A percentile compares a stretch with the other conserved stretches of the same genome.
These are phyloP conservation scores for Nannochloropsis limnetica DNA, from an alignment of 352 stramenopile species.

Conservation along the genomic window DNA sequence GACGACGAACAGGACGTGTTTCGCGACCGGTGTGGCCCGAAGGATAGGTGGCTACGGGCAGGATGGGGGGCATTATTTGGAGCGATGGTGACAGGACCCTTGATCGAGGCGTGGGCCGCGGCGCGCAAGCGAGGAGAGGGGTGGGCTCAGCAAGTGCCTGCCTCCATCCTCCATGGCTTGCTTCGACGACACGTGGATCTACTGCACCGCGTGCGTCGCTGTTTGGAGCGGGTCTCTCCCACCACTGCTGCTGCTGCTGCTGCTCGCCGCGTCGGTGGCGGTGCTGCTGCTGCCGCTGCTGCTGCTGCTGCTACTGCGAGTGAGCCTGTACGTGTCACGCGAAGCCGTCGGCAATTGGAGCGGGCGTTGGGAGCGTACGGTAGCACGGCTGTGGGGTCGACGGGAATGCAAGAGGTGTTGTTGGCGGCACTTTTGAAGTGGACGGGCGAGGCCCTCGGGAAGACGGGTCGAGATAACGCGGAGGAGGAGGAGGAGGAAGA, in stretches of 20 bases:
- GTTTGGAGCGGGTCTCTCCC: background rate
- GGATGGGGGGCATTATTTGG: background rate
- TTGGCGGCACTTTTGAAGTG: conserved; percentile 1
- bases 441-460: background rate
- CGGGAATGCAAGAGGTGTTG: background rate
- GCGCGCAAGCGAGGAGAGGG: conserved; percentile 3
- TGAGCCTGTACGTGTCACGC: conserved; percentile 11
- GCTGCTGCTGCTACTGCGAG: background rate
- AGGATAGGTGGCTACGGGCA: background rate
- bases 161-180: background rate
- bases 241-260: background rate
- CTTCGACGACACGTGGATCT: conserved; percentile 1
- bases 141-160: background rate
- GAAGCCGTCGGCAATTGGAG: background rate
- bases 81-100: background rate
- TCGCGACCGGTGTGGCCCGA: background rate
- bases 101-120: background rate
- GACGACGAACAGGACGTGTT: conserved; percentile 22
- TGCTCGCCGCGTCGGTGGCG: background rate
- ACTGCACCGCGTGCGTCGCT: background rate
- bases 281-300: background rate
- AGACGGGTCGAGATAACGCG: background rate
- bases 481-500: background rate
- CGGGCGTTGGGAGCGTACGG: conserved; percentile 3
- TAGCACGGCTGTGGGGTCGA: background rate